Percentiles rank a stretch among this genome's conserved stretches.
Conservation (phyloP, 768 basidiomycete species). For the Suillus cothurnatus region DNA sequence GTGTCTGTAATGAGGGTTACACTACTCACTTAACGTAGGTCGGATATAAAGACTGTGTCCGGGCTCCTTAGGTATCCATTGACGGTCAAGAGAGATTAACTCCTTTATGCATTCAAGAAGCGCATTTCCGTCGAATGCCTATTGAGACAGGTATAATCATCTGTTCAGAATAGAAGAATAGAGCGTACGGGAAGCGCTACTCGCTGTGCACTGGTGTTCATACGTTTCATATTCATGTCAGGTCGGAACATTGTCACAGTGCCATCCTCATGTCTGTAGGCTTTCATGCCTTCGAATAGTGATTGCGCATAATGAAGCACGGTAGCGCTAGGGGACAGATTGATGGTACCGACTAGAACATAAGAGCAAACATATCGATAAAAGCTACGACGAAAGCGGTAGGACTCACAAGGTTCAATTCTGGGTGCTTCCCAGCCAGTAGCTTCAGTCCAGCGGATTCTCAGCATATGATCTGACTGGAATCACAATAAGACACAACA, state of each 20-base stretch:
- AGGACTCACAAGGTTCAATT: constrained; percentile 77
- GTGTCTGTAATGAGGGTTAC: not conserved
- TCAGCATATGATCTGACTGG: constrained; percentile 88
- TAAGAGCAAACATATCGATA: constrained; percentile 18
- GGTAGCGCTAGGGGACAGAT: constrained; percentile 44
- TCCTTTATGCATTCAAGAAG: constrained; percentile 82
- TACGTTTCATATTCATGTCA: constrained; percentile 97
- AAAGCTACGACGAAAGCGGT: constrained; percentile 1
- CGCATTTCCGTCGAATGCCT: constrained; percentile 80
- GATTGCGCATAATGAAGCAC: constrained; percentile 94
- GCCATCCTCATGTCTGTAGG: constrained; percentile 75
- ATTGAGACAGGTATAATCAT: constrained; percentile 11
- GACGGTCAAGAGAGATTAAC: constrained; percentile 78
- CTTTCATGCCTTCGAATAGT: constrained; percentile 94
- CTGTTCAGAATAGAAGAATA: not conserved
- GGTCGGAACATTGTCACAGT: constrained; percentile 87
- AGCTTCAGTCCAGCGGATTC: constrained; percentile 66
- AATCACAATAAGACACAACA: constrained; percentile 13
- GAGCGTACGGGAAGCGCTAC: constrained; percentile 71
- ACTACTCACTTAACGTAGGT: constrained; percentile 61
- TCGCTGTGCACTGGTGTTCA: constrained; percentile 83
- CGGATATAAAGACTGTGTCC: constrained; percentile 94
- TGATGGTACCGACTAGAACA: constrained; percentile 23
- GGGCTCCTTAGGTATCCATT: constrained; percentile 89
- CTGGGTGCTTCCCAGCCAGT: constrained; percentile 83